Conservation (phyloP, 805 yeast species). For the Kurtzmaniella fragi region DNA sequence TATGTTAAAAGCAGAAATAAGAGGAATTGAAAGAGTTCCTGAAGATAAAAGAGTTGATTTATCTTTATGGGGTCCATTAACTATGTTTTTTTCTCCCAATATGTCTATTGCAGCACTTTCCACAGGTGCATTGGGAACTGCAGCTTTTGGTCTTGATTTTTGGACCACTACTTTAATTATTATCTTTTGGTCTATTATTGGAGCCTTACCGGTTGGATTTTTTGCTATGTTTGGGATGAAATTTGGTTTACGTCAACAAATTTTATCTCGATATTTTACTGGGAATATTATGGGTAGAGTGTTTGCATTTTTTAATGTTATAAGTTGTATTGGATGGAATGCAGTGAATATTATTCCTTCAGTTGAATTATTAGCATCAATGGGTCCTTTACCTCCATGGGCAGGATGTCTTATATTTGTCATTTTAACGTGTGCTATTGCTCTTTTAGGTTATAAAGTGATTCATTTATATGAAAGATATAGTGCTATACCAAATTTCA, state of each 20-base stretch:
- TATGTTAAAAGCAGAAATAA: constrained; percentile 20
- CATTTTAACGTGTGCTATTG: constrained; percentile 20
- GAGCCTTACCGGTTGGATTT: constrained; percentile 35
- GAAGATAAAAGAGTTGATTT: constrained; percentile 15
- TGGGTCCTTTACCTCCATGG: constrained; percentile 29
- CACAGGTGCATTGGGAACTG: constrained; percentile 33
- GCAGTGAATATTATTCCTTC: constrained; percentile 26
- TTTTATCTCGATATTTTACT: constrained; percentile 25
- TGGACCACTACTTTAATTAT: constrained; percentile 26
- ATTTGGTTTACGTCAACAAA: constrained; percentile 36
- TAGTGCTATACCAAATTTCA: constrained; percentile 28
- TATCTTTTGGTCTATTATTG: constrained; percentile 28
- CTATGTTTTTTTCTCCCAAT: constrained; percentile 26
- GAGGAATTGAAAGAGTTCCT: constrained; percentile 25
- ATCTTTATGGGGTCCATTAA: constrained; percentile 16
- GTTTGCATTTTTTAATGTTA: constrained; percentile 22
- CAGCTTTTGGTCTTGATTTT: constrained; percentile 26
- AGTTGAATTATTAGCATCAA: constrained; percentile 22
- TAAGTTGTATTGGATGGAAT: constrained; percentile 31
- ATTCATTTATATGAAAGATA: constrained; percentile 27
- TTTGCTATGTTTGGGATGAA: constrained; percentile 32
- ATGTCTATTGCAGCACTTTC: constrained; percentile 32
- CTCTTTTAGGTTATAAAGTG: constrained; percentile 27
- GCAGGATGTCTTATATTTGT: constrained; percentile 31
- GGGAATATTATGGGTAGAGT: constrained; percentile 27